These are phyloP conservation scores for Nectriaceae sp. DNA, from an alignment of 2,329 filamentous ascomycete genomes.

Conservation along the genomic window DNA sequence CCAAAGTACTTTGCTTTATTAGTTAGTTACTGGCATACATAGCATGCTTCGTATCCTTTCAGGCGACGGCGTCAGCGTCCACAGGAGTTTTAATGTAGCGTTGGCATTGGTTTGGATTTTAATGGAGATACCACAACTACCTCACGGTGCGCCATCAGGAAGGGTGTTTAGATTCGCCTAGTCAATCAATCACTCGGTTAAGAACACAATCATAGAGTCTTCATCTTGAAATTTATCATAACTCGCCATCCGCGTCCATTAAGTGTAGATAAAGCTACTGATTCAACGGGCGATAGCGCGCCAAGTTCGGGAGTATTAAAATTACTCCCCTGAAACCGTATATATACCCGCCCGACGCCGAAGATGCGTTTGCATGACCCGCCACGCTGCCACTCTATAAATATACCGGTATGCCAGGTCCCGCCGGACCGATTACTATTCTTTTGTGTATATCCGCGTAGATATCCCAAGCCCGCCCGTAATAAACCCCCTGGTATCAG, in stretches of 20 bases:
- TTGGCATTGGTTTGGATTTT: no score
- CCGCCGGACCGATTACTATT: conserved; percentile 12
- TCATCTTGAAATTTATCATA: no score
- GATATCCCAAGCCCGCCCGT: conserved; percentile 7
- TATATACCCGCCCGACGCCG: conserved; percentile 9
- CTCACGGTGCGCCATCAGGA: no score
- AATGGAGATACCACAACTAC: no score
- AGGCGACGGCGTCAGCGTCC: no score
- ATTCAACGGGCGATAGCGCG: neutral
- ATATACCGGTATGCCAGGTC: conserved; percentile 14
- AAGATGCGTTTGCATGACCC: conserved; percentile 5
- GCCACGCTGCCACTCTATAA: conserved; percentile 14
- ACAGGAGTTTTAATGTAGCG: no score
- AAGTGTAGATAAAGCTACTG: conserved; percentile 4
- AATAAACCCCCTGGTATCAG: conserved; percentile 31
- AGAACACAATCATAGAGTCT: no score
- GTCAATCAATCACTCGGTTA: no score
- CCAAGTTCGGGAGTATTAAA: conserved; percentile 4
- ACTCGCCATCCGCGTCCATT: no score
- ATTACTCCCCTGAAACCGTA: conserved; percentile 12
- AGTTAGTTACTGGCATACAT: conserved; percentile 1
- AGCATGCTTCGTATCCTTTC: no score
- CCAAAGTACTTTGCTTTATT: conserved; percentile 6
- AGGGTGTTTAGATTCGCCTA: no score
- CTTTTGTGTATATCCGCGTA: conserved; percentile 15